Percentiles rank a stretch among this genome's conserved stretches.
Evolutionary conservation across 352 stramenopile species (phyloP).

Genomic region (Phytophthora macrochlamydospora): DNA sequence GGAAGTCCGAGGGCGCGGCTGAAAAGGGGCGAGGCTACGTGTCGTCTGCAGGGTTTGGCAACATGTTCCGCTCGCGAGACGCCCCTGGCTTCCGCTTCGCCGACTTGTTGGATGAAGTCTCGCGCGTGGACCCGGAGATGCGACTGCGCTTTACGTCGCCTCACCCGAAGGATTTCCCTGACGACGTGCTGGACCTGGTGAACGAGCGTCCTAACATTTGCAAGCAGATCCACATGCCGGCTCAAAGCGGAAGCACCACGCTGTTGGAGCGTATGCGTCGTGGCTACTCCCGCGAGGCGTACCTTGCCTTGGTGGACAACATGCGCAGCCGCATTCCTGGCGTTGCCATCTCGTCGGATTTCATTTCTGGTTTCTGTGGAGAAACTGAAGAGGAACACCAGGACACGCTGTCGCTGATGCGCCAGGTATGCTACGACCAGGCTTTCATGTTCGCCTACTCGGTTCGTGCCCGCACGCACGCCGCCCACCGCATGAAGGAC

Average conservation of each 20-base stretch:
- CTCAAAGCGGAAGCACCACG: constrained; percentile 94
- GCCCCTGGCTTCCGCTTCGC: constrained; percentile 95
- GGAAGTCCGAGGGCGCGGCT: constrained; percentile 66
- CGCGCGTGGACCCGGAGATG: constrained; percentile 93
- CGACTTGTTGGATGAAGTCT: constrained; percentile 96
- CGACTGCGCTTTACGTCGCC: constrained; percentile 99
- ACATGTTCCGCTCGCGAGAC: constrained; percentile 93
- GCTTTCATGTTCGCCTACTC: constrained; percentile 99
- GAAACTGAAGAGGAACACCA: constrained; percentile 98
- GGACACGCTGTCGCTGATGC: constrained; percentile 92
- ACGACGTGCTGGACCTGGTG: constrained; percentile 91
- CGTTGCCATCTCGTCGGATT: constrained; percentile 93
- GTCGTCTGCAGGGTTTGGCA: constrained; percentile 93
- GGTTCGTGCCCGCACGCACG: constrained; percentile 95
- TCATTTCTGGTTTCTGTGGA: constrained; percentile 99
- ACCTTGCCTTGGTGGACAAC: constrained; percentile 95
- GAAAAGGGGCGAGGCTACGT: constrained; percentile 80
- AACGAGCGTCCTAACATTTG: constrained; percentile 96
- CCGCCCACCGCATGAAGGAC: constrained; percentile 95
- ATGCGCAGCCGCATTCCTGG: constrained; percentile 86
- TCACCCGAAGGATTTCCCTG: constrained; percentile 99
- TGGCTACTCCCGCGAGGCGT: constrained; percentile 97
- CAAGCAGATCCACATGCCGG: constrained; percentile 98
- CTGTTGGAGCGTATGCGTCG: constrained; percentile 94
- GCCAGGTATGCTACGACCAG: constrained; percentile 93